Base-by-base conservation (phyloP, 2,329 filamentous ascomycete species). In the Mariannaea elegans region DNA sequence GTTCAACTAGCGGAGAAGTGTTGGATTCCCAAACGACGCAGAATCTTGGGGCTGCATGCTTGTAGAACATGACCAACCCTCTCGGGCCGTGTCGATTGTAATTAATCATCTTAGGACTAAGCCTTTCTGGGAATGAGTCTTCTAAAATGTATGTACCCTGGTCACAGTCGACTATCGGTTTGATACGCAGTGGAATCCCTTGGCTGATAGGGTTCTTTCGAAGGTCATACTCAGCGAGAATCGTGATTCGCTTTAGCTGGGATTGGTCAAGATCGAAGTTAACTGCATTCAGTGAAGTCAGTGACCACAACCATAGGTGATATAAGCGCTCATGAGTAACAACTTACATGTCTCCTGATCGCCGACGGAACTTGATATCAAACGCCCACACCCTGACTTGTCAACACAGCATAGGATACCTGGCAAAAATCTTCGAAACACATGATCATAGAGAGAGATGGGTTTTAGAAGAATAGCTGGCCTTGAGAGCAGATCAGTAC, bases 31-130 rank as follows among this genome's bases (percentile, higher is more conserved):
- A 56, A 19, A 50, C 38, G 13, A 56, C 54, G 9, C 54, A 56
- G 42, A 56, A 56, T 13, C 46, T 44, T 5, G 54, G 54, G 1
- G 46, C 38, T 16, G 34, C 34, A 24, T 47, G 54, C 16, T 56
- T 56, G 34, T 56, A 32, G 38, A 56, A 56, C 46, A 56, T 50
- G 38, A 56, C 42, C 36, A 56, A 42, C n/a, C 54, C 54, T 50
- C 54, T 36, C 1, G 38, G 38, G 16, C 36, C 50, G 3, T 36
- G 31, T 27, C 54, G 38, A 18, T 39, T 47, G 10, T 32, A 47
- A 7, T 14, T 31, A 8, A 56, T 12, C 54, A 56, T 56, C 1
- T 16, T 31, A 3, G 42, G 36, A 14, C 21, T 56, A 16, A 44
- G 24, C 32, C 46, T 23, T 19, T 56, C 54, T 14, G 54, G 54